phyloP scores from a whole-genome alignment of 1,284 basidiomycete species.

The Ceratobasidium sp. region DNA sequence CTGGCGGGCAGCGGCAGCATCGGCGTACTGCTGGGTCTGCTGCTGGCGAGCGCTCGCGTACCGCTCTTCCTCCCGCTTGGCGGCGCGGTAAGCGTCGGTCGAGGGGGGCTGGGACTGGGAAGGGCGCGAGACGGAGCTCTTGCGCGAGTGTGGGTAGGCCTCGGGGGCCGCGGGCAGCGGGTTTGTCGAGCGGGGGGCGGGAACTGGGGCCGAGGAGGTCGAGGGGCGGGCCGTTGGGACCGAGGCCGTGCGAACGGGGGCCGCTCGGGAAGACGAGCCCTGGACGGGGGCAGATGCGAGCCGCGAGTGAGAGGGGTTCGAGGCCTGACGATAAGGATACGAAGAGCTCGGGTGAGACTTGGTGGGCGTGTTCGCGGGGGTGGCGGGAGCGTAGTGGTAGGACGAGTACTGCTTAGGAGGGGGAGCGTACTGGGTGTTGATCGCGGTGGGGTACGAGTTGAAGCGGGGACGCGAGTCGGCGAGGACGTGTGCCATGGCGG shows the following conservation, averaged over 20 bases:
- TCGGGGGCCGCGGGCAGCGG: conserved; percentile 24
- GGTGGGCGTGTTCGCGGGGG: conserved; percentile 26
- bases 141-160: conserved; percentile 30
- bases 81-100: not conserved
- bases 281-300: conserved; percentile 30
- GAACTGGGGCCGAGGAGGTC: conserved; percentile 15
- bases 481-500: conserved; percentile 23
- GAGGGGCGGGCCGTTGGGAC: conserved; percentile 10
- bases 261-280: conserved; percentile 24
- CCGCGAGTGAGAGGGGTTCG: conserved; percentile 21
- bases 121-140: conserved; percentile 24
- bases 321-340: not conserved
- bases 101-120: conserved; percentile 9
- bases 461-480: conserved; percentile 34
- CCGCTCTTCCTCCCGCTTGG: conserved; percentile 29
- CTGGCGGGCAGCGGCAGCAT: conserved; percentile 26
- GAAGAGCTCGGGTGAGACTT: conserved; percentile 25
- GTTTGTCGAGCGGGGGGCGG: conserved; percentile 16
- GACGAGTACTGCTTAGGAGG: conserved; percentile 8
- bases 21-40: not conserved
- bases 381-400: conserved; percentile 33
- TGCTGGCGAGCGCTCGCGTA: conserved; percentile 17
- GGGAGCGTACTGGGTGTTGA: conserved; percentile 39
- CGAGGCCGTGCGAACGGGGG: conserved; percentile 22
- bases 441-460: conserved; percentile 38